Percentiles rank a stretch among this genome's conserved stretches.
phyloP scores from a whole-genome alignment of 257 asterid species.

The Penstemon davidsonii region DNA sequence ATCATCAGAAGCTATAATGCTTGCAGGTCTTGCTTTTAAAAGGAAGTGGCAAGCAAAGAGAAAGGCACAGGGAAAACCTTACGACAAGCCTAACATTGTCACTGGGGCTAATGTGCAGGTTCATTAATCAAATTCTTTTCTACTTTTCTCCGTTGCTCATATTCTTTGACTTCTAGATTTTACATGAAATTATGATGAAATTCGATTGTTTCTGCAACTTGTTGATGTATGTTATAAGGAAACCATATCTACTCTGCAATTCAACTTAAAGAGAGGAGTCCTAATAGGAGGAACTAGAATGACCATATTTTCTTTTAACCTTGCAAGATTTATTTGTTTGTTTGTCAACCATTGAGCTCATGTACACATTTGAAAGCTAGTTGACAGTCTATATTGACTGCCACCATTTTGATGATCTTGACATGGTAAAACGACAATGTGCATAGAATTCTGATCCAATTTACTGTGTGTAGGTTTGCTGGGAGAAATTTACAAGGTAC shows the following conservation, averaged over 20 bases:
- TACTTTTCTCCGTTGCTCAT: not conserved
- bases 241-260: no score
- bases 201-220: no score
- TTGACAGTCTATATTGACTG: no score
- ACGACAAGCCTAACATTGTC: constrained; percentile 62
- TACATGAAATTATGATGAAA: no score
- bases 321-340: no score
- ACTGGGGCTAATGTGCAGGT: constrained; percentile 84
- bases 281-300: no score
- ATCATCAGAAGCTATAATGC: constrained; percentile 88
- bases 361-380: no score
- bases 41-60: constrained; percentile 77
- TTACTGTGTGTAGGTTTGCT: constrained; percentile 52
- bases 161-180: no score
- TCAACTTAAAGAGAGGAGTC: no score
- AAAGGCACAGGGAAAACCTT: constrained; percentile 59
- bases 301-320: no score
- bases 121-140: not conserved
- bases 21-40: constrained; percentile 84
- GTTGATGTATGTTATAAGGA: no score
- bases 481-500: constrained; percentile 81
- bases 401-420: not conserved
- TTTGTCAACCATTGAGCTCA: no score
- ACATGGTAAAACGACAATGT: not conserved
- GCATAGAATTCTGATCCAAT: not conserved